Conservation (phyloP, 768 basidiomycete species). For the Phlebiopsis gigantea region DNA sequence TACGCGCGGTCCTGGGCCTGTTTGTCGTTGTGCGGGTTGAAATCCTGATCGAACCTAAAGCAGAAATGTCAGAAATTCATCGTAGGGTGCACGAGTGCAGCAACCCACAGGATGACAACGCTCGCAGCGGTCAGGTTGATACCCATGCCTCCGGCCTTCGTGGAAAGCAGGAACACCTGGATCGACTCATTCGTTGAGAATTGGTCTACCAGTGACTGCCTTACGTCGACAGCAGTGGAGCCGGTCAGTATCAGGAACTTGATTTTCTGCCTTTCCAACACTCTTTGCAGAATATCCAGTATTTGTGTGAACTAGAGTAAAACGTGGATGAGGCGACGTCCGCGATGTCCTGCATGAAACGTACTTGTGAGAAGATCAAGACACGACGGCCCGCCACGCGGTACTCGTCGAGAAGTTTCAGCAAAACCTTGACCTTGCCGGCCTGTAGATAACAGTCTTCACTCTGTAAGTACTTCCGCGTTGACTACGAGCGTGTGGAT, state of each 20-base stretch:
- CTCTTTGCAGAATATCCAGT: slow-evolving; percentile 84
- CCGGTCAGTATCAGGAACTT: slow-evolving; percentile 87
- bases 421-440: slow-evolving; percentile 77
- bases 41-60: slow-evolving; percentile 90
- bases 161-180: slow-evolving; percentile 84
- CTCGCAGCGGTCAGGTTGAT: slow-evolving; percentile 96
- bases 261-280: slow-evolving; percentile 67
- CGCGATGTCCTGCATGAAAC: slow-evolving; percentile 12
- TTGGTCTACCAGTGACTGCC: slow-evolving; percentile 92
- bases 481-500: slow-evolving; percentile 41
- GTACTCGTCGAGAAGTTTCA: slow-evolving; percentile 68
- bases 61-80: slow-evolving; percentile 6
- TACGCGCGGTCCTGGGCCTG: slow-evolving; percentile 98
- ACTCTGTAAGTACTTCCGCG: slow-evolving; percentile 67
- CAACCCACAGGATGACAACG: slow-evolving; percentile 81
- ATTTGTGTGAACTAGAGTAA: slow-evolving; percentile 83
- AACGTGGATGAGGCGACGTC: not conserved
- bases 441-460: slow-evolving; percentile 77
- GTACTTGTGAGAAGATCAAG: slow-evolving; percentile 91
- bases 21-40: slow-evolving; percentile 95
- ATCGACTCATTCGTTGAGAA: slow-evolving; percentile 86
- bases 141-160: slow-evolving; percentile 93
- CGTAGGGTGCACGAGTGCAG: not conserved
- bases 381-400: slow-evolving; percentile 68
- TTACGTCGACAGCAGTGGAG: slow-evolving; percentile 87